Conservation (phyloP, 768 basidiomycete species). For the Hygrophoropsis aurantiaca region DNA sequence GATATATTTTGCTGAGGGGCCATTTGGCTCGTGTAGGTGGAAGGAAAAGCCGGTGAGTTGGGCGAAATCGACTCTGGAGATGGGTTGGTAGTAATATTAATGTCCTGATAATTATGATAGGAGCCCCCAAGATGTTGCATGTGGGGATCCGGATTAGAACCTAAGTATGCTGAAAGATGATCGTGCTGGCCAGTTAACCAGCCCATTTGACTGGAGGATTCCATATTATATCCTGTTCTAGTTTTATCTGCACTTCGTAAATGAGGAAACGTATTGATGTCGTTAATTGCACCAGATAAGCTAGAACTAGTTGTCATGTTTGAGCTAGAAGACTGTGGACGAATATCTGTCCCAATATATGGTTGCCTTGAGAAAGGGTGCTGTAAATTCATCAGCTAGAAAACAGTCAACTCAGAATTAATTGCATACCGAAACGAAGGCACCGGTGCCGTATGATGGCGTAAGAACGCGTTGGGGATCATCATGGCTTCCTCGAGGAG, state of each 20-base stretch:
- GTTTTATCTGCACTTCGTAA: constrained; percentile 24
- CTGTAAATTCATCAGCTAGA: constrained; percentile 1
- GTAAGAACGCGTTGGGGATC: constrained; percentile 33
- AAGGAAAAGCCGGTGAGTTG: constrained; percentile 5
- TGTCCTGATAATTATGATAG: constrained; percentile 16
- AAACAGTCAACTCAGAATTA: background rate
- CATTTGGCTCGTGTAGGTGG: constrained; percentile 6
- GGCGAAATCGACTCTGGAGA: constrained; percentile 11
- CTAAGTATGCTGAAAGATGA: background rate
- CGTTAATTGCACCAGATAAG: constrained; percentile 66
- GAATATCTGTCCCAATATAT: constrained; percentile 16
- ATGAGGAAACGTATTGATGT: constrained; percentile 40
- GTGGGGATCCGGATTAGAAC: too few relatives aligned
- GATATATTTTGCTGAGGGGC: constrained; percentile 4
- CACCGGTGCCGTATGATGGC: constrained; percentile 26
- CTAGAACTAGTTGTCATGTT: constrained; percentile 45
- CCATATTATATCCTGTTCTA: constrained; percentile 15
- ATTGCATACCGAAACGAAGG: constrained; percentile 39
- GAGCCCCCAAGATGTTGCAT: constrained; percentile 22
- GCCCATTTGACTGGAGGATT: background rate
- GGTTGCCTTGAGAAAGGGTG: constrained; percentile 27
- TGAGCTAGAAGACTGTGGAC: constrained; percentile 38
- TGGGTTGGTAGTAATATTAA: constrained; percentile 21
- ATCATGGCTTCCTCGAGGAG: constrained; percentile 40
- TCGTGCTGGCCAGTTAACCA: constrained; percentile 8